A percentile compares a stretch with the other conserved stretches of the same genome.
Conservation (phyloP, 345 rosid genomes). For the Kandelia obovata region DNA sequence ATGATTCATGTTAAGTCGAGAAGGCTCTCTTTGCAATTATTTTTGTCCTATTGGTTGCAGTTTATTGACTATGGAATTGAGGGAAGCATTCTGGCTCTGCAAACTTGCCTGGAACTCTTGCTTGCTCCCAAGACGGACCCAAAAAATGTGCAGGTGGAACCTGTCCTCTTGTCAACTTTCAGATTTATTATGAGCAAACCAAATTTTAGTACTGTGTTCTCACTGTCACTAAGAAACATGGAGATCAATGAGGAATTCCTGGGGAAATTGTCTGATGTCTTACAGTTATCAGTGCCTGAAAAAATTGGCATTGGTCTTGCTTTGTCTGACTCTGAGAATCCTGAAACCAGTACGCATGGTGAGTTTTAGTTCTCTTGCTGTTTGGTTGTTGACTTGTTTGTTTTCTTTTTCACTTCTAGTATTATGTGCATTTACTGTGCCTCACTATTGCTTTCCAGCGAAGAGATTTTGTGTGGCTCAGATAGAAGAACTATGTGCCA, state of each 20-base stretch:
- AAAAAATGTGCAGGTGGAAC: slow-evolving; percentile 42
- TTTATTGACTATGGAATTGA: slow-evolving; percentile 59
- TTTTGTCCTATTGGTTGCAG: slow-evolving; percentile 29
- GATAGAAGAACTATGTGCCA: slow-evolving; percentile 56
- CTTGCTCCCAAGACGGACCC: slow-evolving; percentile 38
- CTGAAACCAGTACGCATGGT: slow-evolving; percentile 52
- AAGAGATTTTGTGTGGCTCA: slow-evolving; percentile 62
- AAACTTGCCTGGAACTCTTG: slow-evolving; percentile 58
- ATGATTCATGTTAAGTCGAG: too few species aligned
- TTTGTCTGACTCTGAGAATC: slow-evolving; percentile 54
- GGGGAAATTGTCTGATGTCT: slow-evolving; percentile 39
- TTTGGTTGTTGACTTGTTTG: not conserved
- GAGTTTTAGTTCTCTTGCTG: slow-evolving; percentile 13
- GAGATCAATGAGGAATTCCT: slow-evolving; percentile 48
- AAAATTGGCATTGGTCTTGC: slow-evolving; percentile 73
- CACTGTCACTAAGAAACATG: slow-evolving; percentile 44
- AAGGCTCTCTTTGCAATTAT: not conserved
- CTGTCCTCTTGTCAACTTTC: slow-evolving; percentile 44
- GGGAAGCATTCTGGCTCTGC: slow-evolving; percentile 54
- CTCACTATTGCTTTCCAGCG: slow-evolving; percentile 32
- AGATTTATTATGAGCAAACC: slow-evolving; percentile 51
- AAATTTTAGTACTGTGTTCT: slow-evolving; percentile 58
- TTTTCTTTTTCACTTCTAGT: slow-evolving; percentile 1
- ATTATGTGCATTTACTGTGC: not conserved
- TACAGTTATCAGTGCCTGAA: slow-evolving; percentile 57